These are phyloP conservation scores for Malbranchea cinnamomea DNA, from an alignment of 2,329 filamentous ascomycete genomes.

Conservation along the genomic window DNA sequence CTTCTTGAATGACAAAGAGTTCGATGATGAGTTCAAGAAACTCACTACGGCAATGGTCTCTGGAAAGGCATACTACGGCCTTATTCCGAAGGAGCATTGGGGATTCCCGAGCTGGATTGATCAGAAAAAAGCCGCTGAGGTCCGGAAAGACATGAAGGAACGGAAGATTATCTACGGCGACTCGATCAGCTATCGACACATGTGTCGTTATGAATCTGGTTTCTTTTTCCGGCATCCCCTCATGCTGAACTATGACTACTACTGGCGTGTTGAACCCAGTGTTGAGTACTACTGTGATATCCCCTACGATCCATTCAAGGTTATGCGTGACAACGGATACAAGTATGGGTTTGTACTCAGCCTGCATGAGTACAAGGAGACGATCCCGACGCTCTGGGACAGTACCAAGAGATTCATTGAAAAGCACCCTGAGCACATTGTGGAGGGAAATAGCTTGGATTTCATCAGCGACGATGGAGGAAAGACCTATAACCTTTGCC, in stretches of 20 bases:
- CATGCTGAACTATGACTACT: slow-evolving; percentile 96
- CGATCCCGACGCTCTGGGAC: slow-evolving; percentile 91
- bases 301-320: slow-evolving; percentile 89
- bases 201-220: slow-evolving; percentile 97
- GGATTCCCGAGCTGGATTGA: slow-evolving; percentile 94
- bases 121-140: slow-evolving; percentile 77
- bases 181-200: slow-evolving; percentile 92
- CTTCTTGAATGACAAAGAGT: slow-evolving; percentile 91
- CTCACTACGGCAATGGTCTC: slow-evolving; percentile 81
- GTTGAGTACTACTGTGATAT: slow-evolving; percentile 95
- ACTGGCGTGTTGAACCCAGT: slow-evolving; percentile 97
- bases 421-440: slow-evolving; percentile 77
- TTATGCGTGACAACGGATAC: slow-evolving; percentile 90
- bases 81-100: slow-evolving; percentile 87
- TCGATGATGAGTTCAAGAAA: slow-evolving; percentile 86
- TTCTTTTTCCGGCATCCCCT: slow-evolving; percentile 96
- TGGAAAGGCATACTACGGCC: slow-evolving; percentile 78
- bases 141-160: slow-evolving; percentile 84
- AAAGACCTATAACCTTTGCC: slow-evolving; percentile 89
- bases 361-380: slow-evolving; percentile 92
- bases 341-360: slow-evolving; percentile 97
- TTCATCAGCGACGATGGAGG: slow-evolving; percentile 88
- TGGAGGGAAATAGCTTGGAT: slow-evolving; percentile 67
- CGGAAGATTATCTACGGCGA: slow-evolving; percentile 98
- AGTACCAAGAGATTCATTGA: slow-evolving; percentile 89